Percentiles rank a stretch among this genome's conserved stretches.
Conservation (phyloP, 441 rosid species). For the Populus hybrid region DNA sequence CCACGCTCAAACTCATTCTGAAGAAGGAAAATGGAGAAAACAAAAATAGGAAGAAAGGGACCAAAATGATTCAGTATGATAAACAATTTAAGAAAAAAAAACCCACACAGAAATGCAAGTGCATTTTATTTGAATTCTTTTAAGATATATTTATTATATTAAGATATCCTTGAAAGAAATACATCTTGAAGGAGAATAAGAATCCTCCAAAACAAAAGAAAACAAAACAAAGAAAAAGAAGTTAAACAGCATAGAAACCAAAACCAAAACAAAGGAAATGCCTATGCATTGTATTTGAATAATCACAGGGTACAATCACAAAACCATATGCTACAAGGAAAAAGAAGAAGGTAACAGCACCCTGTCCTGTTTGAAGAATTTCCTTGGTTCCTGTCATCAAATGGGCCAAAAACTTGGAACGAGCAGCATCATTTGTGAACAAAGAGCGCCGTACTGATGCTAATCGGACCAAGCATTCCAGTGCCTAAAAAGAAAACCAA, state of each 20-base stretch:
- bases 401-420: constrained; percentile 88
- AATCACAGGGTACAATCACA: background rate
- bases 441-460: constrained; percentile 95
- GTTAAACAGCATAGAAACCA: background rate
- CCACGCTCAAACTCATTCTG: background rate
- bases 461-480: constrained; percentile 97
- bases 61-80: background rate
- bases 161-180: background rate
- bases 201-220: background rate
- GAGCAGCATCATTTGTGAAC: constrained; percentile 81
- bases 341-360: constrained; percentile 28
- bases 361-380: constrained; percentile 90
- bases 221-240: background rate
- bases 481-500: constrained; percentile 50
- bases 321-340: background rate
- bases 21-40: background rate
- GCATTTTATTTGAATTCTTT: too few species aligned
- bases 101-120: background rate
- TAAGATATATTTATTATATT: background rate
- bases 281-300: background rate
- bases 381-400: constrained; percentile 96
- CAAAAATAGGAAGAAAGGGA: background rate
- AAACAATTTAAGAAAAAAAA: background rate
- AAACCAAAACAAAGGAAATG: background rate
- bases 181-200: background rate